Evolutionary conservation across 1,139 yeast species (phyloP).

Genomic region (Lodderomyces margitis): DNA sequence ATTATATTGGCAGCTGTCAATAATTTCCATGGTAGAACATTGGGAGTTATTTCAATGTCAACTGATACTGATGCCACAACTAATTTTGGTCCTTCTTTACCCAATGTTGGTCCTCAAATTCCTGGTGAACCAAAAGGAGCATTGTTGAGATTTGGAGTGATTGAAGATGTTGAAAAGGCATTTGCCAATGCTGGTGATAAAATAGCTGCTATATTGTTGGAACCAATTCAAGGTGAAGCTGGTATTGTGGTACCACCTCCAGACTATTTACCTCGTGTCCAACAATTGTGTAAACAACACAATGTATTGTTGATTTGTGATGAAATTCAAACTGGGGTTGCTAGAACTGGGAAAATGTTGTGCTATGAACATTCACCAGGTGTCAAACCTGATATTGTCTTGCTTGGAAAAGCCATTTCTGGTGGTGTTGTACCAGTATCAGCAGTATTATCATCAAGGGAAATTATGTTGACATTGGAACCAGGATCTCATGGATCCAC

Average conservation of each 20-base stretch:
- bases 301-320: conserved; percentile 89
- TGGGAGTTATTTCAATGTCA: conserved; percentile 94
- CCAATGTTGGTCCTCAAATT: conserved; percentile 77
- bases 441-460: conserved; percentile 83
- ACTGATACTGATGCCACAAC: conserved; percentile 92
- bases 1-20: conserved; percentile 82
- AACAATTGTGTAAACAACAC: conserved; percentile 74
- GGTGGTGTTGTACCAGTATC: conserved; percentile 96
- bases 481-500: conserved; percentile 99
- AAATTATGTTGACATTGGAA: conserved; percentile 84
- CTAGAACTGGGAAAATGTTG: conserved; percentile 92
- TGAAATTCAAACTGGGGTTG: conserved; percentile 97
- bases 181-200: conserved; percentile 83
- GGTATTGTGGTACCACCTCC: conserved; percentile 94
- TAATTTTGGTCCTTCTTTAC: conserved; percentile 86
- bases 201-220: conserved; percentile 87
- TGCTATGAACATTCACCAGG: conserved; percentile 83
- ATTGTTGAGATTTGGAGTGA: conserved; percentile 70
- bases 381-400: conserved; percentile 81
- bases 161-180: conserved; percentile 85
- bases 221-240: conserved; percentile 98
- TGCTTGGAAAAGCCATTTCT: conserved; percentile 91
- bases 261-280: conserved; percentile 73
- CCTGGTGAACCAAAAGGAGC: conserved; percentile 59
- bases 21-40: conserved; percentile 95